These are phyloP conservation scores for Coemansia sp. DNA, from an alignment of 192 early-diverging fungal genomes.

Conservation along the genomic window DNA sequence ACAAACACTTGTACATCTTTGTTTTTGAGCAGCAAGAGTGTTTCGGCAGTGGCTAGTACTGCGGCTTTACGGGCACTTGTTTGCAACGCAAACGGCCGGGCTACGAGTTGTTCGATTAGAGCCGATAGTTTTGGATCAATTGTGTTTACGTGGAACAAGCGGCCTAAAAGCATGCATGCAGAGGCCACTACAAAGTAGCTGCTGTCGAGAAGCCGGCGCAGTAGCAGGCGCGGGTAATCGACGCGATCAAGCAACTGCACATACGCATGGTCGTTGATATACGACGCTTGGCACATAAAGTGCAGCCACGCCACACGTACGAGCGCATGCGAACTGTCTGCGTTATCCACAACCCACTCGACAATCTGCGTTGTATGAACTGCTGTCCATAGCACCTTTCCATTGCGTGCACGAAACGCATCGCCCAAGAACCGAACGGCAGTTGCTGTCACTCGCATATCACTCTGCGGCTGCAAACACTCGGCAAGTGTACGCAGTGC, in stretches of 20 bases:
- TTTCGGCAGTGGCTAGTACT: background rate
- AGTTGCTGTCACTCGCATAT: conserved; percentile 38
- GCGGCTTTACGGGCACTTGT: background rate
- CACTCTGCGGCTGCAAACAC: conserved; percentile 26
- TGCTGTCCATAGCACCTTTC: background rate
- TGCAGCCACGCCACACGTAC: conserved; percentile 32
- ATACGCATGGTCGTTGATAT: background rate
- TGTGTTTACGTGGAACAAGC: conserved; percentile 8
- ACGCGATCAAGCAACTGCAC: conserved; percentile 7
- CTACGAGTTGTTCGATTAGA: conserved; percentile 2
- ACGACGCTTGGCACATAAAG: conserved; percentile 30
- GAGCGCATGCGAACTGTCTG: conserved; percentile 42
- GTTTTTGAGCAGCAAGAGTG: conserved; percentile 1
- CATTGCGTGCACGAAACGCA: background rate
- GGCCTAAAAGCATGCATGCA: conserved; percentile 25
- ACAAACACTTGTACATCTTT: conserved; percentile 3
- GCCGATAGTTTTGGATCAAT: conserved; percentile 13
- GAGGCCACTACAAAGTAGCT: conserved; percentile 46
- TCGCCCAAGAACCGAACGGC: conserved; percentile 44
- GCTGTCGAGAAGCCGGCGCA: conserved; percentile 30
- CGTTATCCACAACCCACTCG: conserved; percentile 22
- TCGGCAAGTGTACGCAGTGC: background rate
- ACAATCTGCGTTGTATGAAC: background rate
- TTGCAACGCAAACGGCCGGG: background rate
- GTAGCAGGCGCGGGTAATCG: conserved; percentile 18